Evolutionary conservation across 805 yeast species (phyloP).

Genomic region (Candida maesae): DNA sequence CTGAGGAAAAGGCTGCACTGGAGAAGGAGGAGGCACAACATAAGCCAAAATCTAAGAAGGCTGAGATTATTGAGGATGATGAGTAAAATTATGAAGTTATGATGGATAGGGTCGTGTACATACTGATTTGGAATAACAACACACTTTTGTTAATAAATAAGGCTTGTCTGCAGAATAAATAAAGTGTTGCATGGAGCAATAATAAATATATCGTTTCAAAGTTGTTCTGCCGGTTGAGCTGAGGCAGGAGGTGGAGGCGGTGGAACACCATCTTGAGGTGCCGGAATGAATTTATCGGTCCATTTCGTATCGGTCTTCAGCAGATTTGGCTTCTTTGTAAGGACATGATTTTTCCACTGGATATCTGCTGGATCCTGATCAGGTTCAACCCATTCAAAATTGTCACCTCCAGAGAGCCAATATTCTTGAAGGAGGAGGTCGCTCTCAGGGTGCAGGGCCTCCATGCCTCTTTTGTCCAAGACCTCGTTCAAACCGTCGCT

Average conservation of each 20-base stretch:
- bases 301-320: slow-evolving; percentile 17
- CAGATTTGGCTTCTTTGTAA: slow-evolving; percentile 14
- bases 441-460: slow-evolving; percentile 46
- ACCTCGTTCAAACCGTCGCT: slow-evolving; percentile 14
- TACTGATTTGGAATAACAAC: slow-evolving; percentile 1
- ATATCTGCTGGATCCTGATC: slow-evolving; percentile 85
- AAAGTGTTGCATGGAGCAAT: too few species aligned
- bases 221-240: background rate
- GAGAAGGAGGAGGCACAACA: background rate
- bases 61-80: slow-evolving; percentile 14
- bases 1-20: slow-evolving; percentile 3
- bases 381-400: slow-evolving; percentile 86
- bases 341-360: slow-evolving; percentile 16
- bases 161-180: slow-evolving; percentile 1
- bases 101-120: background rate
- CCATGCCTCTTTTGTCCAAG: slow-evolving; percentile 9
- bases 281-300: slow-evolving; percentile 21
- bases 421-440: slow-evolving; percentile 73
- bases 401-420: slow-evolving; percentile 85
- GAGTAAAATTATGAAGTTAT: slow-evolving; percentile 2
- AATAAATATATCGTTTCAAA: too few species aligned
- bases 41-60: slow-evolving; percentile 4
- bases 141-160: background rate
- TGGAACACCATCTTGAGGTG: background rate
- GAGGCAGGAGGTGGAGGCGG: background rate